These are phyloP conservation scores for Blastobotrys elegans DNA, from an alignment of 1,139 yeast genomes.

Conservation along the genomic window DNA sequence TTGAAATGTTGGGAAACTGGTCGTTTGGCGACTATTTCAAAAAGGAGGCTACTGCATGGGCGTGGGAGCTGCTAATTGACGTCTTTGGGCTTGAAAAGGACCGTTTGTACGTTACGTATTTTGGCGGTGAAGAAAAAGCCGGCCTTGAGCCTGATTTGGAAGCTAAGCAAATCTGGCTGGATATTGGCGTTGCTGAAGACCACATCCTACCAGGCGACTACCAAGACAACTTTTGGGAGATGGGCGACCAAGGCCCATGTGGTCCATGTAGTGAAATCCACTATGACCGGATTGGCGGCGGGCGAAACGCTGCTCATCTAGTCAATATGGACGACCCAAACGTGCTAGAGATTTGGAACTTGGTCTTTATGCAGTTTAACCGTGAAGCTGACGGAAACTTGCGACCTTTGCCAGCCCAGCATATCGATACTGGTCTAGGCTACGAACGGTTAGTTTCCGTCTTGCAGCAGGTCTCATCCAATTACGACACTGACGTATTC, in stretches of 20 bases:
- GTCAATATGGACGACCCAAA: constrained; percentile 97
- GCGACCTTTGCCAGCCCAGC: constrained; percentile 83
- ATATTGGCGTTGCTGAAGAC: constrained; percentile 83
- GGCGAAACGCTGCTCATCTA: constrained; percentile 83
- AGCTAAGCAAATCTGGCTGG: constrained; percentile 82
- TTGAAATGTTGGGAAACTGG: constrained; percentile 99
- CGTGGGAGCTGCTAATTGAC: constrained; percentile 86
- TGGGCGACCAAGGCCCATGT: constrained; percentile 99
- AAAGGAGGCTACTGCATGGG: constrained; percentile 79
- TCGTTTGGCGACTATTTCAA: constrained; percentile 98
- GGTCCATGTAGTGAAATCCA: constrained; percentile 99
- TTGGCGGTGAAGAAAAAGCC: constrained; percentile 79
- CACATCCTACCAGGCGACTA: constrained; percentile 90
- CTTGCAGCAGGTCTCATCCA: constrained; percentile 82
- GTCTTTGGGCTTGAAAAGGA: constrained; percentile 74
- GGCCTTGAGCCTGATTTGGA: constrained; percentile 94
- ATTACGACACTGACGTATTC: constrained; percentile 97
- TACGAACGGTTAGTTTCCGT: constrained; percentile 95
- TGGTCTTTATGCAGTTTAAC: constrained; percentile 93
- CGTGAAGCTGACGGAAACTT: constrained; percentile 86
- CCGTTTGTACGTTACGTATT: constrained; percentile 89
- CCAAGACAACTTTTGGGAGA: constrained; percentile 97
- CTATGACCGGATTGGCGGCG: constrained; percentile 97
- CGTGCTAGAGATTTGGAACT: constrained; percentile 96
- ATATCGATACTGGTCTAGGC: constrained; percentile 98